These are phyloP conservation scores for Phytopythium kandeliae DNA, from an alignment of 352 stramenopile species.

Conservation along the genomic window DNA sequence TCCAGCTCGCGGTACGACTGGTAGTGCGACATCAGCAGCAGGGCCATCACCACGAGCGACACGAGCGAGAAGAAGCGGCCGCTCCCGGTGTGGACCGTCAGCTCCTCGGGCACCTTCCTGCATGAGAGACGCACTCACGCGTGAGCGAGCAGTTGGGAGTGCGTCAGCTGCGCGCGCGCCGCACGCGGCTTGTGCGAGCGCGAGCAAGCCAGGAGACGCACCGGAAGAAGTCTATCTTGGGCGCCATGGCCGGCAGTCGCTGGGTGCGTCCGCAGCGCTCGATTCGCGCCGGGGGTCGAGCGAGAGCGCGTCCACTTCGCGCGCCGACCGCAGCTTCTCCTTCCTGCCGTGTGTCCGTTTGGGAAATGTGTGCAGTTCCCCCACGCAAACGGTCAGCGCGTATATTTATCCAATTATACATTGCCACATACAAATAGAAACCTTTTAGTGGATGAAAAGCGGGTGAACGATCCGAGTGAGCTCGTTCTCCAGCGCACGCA, in stretches of 20 bases:
- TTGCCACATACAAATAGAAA: not conserved
- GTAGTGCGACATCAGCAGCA: conserved; percentile 56
- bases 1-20: conserved; percentile 34
- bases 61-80: conserved; percentile 66
- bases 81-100: conserved; percentile 52
- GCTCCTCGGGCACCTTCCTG: conserved; percentile 74
- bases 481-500: no score
- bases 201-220: conserved; percentile 11
- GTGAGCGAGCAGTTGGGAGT: not conserved
- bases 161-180: not conserved
- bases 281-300: not conserved
- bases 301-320: not conserved
- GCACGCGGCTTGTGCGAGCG: conserved; percentile 6
- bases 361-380: not conserved
- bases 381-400: not conserved
- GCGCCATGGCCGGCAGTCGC: conserved; percentile 4
- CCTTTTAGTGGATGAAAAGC: not conserved
- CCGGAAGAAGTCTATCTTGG: conserved; percentile 63
- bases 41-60: conserved; percentile 46
- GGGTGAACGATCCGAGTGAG: no score
- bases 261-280: not conserved
- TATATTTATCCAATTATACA: conserved; percentile 1
- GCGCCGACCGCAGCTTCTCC: not conserved
- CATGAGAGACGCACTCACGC: not conserved
- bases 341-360: not conserved